A percentile compares a stretch with the other conserved stretches of the same genome.
Conservation (phyloP, 352 stramenopile genomes). For the Phytophthora ohioensis region DNA sequence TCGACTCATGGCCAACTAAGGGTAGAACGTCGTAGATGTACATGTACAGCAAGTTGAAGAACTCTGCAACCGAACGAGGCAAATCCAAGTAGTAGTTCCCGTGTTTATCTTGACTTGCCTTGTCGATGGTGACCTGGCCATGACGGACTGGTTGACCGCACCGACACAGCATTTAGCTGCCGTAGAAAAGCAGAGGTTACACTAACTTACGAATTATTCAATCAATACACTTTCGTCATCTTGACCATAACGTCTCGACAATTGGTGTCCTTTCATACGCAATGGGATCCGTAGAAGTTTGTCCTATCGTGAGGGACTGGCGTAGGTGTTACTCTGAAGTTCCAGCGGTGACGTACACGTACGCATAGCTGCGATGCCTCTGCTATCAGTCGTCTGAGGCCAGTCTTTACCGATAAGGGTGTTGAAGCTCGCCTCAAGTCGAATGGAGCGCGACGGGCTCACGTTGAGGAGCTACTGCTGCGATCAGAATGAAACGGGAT, state of each 20-base stretch:
- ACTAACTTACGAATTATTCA: too few relatives aligned
- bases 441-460: too few relatives aligned
- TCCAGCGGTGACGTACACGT: background rate
- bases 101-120: background rate
- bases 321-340: slow-evolving; percentile 12
- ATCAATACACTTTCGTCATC: too few relatives aligned
- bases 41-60: background rate
- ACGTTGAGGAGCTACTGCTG: slow-evolving; percentile 1
- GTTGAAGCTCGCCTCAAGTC: slow-evolving; percentile 3
- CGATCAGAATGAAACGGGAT: slow-evolving; percentile 8
- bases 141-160: too few relatives aligned
- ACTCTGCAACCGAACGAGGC: slow-evolving; percentile 17
- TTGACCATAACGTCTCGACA: too few relatives aligned
- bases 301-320: slow-evolving; percentile 26
- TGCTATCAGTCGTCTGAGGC: slow-evolving; percentile 1
- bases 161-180: too few relatives aligned
- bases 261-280: background rate
- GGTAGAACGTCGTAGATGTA: background rate
- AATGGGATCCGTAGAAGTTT: background rate
- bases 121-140: background rate
- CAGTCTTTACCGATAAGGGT: slow-evolving; percentile 20
- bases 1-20: slow-evolving; percentile 26
- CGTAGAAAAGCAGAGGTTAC: too few relatives aligned
- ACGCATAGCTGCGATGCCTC: background rate
- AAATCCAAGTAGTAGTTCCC: slow-evolving; percentile 26